Conservation (phyloP, 257 asterid species). For the Echites panduratus region DNA sequence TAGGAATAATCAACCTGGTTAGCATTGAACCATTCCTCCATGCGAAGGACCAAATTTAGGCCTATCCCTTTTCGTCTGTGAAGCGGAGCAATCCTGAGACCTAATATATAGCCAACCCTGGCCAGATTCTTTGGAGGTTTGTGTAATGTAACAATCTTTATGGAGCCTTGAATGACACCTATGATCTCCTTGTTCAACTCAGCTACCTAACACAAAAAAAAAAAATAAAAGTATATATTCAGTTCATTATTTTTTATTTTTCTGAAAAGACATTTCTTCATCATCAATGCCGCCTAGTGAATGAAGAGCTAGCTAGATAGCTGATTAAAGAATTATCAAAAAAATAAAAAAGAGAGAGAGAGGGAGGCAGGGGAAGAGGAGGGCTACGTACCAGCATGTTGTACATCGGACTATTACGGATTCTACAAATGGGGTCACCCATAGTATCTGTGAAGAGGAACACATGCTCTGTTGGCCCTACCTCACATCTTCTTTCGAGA, state of each 20-base stretch:
- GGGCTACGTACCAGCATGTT: slow-evolving; percentile 30
- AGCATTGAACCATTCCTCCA: slow-evolving; percentile 36
- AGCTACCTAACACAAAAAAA: slow-evolving; percentile 21
- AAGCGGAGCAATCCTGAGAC: slow-evolving; percentile 30
- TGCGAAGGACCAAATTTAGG: slow-evolving; percentile 14
- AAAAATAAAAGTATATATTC: background rate
- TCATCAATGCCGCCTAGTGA: background rate
- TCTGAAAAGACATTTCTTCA: slow-evolving; percentile 1
- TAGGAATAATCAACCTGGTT: slow-evolving; percentile 30
- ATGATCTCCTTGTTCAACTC: slow-evolving; percentile 34
- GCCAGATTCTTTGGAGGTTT: slow-evolving; percentile 17
- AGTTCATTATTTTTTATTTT: background rate
- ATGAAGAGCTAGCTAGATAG: too few relatives aligned
- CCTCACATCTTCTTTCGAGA: slow-evolving; percentile 39
- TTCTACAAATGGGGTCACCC: slow-evolving; percentile 46
- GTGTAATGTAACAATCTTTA: slow-evolving; percentile 25
- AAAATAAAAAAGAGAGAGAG: background rate
- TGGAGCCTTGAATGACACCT: slow-evolving; percentile 34
- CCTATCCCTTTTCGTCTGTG: slow-evolving; percentile 36
- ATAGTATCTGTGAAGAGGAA: slow-evolving; percentile 34
- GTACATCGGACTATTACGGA: slow-evolving; percentile 36
- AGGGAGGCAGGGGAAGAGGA: background rate
- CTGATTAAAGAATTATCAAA: background rate
- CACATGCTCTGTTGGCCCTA: slow-evolving; percentile 31
- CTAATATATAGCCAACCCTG: slow-evolving; percentile 33